Base-by-base conservation (phyloP, 805 yeast genomes). In the Jamesozyma rosinii region DNA sequence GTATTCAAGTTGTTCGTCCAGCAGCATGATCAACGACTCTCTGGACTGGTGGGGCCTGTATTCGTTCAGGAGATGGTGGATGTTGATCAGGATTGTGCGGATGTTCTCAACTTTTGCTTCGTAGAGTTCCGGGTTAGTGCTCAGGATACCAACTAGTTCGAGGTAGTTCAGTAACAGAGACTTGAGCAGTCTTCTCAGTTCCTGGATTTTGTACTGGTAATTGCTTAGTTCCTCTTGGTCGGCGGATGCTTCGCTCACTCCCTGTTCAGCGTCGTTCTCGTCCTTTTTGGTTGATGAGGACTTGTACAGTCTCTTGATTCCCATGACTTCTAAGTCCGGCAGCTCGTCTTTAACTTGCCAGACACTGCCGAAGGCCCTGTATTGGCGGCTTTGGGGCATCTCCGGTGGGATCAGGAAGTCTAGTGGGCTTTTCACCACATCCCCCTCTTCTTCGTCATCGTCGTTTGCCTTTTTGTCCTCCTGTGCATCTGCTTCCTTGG, bases 21-120 rank as follows among this genome's bases (percentile, higher is more conserved):
- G 65, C 42, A 83, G 68, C 70, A 86, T 70, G 35, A 88, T 85
- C 49, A 92, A 69, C 40, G 89, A 81, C 55, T 92, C 98, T 41
- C 97, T 71, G 3, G 95, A 83, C 59, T 92, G 98, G 63, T 92
- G 97, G 2, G 97, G 92, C 47, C 98, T 71, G 63, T 92, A 92
- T 41, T 89, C 88, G 60, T 92, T 92, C 45, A 92, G 66, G 31
- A 92, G 67, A 61, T 92, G 97, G 59, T 92, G 97, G 49, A 92
- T 79, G 57, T 92, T 92, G 57, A 90, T 82, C 41, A 92, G 67
- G 10, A 90, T 78, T 13, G 82, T 72, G 49, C 94, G 76, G 32
- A 92, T 76, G 50, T 86, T 78, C 49, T 88, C 95, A 22, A 88
- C 76, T 53, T 86, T 83, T 5, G 64, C 61, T 2, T 73, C 72